Conservation (phyloP, 306 rosid genomes). For the Lathyrus oleraceus region DNA sequence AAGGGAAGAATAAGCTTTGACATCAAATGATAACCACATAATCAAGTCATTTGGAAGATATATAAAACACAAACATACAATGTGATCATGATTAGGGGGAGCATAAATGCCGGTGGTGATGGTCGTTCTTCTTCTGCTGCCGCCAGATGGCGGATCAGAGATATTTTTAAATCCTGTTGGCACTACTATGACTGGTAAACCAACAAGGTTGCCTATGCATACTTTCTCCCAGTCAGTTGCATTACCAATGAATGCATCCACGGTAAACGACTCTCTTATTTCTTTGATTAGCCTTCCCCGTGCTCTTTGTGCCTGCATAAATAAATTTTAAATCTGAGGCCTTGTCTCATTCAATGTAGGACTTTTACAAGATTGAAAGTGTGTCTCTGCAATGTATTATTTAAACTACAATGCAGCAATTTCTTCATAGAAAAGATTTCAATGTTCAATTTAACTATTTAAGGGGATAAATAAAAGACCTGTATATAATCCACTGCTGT, state of each 20-base stretch:
- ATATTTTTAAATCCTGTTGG: constrained; percentile 59
- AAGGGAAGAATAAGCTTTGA: background rate
- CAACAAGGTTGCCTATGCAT: constrained; percentile 74
- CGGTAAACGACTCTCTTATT: constrained; percentile 53
- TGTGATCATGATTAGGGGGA: constrained; percentile 60
- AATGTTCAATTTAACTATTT: constrained; percentile 13
- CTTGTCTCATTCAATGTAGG: no score
- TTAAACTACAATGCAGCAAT: constrained; percentile 11
- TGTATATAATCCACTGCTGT: constrained; percentile 73
- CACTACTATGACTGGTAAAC: constrained; percentile 66
- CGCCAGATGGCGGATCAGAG: constrained; percentile 48
- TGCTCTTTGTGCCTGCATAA: constrained; percentile 68
- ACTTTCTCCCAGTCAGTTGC: constrained; percentile 86
- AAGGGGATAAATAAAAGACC: constrained; percentile 43
- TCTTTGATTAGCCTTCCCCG: constrained; percentile 61
- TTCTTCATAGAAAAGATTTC: background rate
- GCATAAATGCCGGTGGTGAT: constrained; percentile 64
- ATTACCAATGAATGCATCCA: constrained; percentile 73
- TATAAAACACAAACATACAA: constrained; percentile 29
- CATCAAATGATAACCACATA: background rate
- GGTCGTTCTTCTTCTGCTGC: constrained; percentile 46
- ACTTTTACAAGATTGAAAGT: no score
- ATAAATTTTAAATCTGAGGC: background rate
- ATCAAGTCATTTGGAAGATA: constrained; percentile 13
- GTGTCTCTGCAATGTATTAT: no score